Conservation (phyloP, 2,329 filamentous ascomycete species). For the Trichothecium roseum region DNA sequence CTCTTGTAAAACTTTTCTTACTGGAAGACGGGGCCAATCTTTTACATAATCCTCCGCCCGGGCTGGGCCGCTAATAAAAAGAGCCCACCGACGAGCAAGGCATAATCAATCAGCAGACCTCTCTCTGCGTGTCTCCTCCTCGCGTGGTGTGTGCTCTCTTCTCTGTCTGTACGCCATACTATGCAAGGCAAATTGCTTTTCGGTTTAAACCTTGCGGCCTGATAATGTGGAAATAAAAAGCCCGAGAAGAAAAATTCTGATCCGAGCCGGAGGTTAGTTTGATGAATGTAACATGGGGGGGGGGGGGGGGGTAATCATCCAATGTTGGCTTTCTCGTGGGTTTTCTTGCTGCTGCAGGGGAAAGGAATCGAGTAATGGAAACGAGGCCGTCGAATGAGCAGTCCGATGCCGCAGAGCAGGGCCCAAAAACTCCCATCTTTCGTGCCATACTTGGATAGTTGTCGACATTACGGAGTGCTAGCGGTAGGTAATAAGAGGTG, state of each 20-base stretch:
- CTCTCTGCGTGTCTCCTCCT: too few species aligned
- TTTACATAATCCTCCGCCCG: conserved; percentile 21
- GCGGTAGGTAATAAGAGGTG: too few species aligned
- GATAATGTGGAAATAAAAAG: neutral
- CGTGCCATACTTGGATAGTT: too few species aligned
- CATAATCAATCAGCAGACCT: neutral
- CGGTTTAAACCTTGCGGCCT: neutral
- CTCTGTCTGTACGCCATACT: too few species aligned
- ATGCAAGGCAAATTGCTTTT: too few species aligned
- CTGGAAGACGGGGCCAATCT: conserved; percentile 22
- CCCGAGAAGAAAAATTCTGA: neutral
- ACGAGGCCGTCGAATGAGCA: conserved; percentile 3
- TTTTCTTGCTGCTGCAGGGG: neutral
- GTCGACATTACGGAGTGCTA: too few species aligned
- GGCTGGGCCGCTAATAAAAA: too few species aligned
- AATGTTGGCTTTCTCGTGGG: neutral
- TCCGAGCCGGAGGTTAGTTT: too few species aligned
- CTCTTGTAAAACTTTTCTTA: conserved; percentile 22
- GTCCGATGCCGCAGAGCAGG: conserved; percentile 4
- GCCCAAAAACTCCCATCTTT: too few species aligned
- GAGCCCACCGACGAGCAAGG: neutral
- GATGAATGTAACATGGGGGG: too few species aligned
- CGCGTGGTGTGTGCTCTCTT: neutral
- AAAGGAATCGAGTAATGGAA: conserved; percentile 7
- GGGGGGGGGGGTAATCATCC: neutral